phyloP scores from a whole-genome alignment of 2,329 filamentous ascomycete species.

The Hypoxylon sp. region DNA sequence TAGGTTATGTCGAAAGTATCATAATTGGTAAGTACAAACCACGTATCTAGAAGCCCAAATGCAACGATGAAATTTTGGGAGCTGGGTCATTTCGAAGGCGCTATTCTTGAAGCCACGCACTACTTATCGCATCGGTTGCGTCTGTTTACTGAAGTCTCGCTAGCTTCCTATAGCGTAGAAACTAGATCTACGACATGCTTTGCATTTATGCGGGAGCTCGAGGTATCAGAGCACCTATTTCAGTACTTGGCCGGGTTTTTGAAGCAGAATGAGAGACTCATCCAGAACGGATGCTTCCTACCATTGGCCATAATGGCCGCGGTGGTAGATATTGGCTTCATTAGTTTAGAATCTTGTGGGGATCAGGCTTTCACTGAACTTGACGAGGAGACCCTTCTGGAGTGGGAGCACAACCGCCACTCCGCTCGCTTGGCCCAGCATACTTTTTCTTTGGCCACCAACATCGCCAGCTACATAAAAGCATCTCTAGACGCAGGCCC shows the following conservation, averaged over 20 bases:
- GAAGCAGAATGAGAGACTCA: slow-evolving; percentile 17
- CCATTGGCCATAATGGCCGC: slow-evolving; percentile 2
- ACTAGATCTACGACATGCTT: slow-evolving; percentile 28
- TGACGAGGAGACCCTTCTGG: slow-evolving; percentile 1
- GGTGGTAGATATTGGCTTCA: neutral
- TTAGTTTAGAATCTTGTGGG: too few relatives aligned
- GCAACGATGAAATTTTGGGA: neutral
- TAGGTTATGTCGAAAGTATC: neutral
- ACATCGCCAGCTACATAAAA: slow-evolving; percentile 14
- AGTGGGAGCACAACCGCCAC: slow-evolving; percentile 7
- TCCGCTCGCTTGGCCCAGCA: neutral
- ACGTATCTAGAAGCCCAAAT: neutral
- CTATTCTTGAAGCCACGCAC: neutral
- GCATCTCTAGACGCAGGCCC: slow-evolving; percentile 2
- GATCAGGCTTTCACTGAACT: neutral
- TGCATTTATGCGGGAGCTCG: neutral
- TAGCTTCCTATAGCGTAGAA: slow-evolving; percentile 21
- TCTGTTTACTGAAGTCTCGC: slow-evolving; percentile 3
- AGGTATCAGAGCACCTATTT: neutral
- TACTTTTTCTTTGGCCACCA: neutral
- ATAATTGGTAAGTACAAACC: slow-evolving; percentile 17
- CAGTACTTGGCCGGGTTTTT: neutral
- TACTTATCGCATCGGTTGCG: too few relatives aligned
- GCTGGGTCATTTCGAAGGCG: neutral
- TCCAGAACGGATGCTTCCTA: slow-evolving; percentile 18